A percentile compares a stretch with the other conserved stretches of the same genome.
phyloP scores from a whole-genome alignment of 148 eudicot species.

The Rhododendron mucronatum region DNA sequence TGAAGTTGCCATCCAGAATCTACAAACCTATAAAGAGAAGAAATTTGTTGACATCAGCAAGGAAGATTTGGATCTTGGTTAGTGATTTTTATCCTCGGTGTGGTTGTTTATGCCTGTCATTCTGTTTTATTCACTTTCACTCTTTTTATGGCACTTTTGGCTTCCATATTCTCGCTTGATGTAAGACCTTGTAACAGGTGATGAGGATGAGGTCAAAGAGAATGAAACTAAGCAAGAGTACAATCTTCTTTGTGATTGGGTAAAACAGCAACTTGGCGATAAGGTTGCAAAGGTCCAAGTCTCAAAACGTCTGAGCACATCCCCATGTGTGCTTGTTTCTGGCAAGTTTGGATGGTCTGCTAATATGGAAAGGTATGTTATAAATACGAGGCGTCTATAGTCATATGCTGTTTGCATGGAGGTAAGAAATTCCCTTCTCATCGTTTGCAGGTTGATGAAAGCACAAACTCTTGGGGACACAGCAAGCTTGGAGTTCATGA shows the following conservation, averaged over 20 bases:
- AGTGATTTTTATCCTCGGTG: conserved; percentile 9
- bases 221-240: conserved; percentile 88
- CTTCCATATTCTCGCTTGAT: conserved; percentile 2
- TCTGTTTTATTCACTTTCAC: background rate
- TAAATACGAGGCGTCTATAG: background rate
- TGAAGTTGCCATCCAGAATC: conserved; percentile 92
- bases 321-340: conserved; percentile 97
- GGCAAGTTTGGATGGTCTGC: conserved; percentile 99
- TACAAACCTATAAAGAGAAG: conserved; percentile 94
- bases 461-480: conserved; percentile 98
- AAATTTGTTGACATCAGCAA: conserved; percentile 99
- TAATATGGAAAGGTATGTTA: conserved; percentile 84
- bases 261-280: conserved; percentile 98
- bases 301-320: conserved; percentile 87
- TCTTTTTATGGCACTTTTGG: background rate
- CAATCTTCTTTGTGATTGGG: conserved; percentile 92
- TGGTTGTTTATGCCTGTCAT: background rate
- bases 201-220: conserved; percentile 87
- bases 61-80: conserved; percentile 98
- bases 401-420: background rate
- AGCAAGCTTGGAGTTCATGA: conserved; percentile 93
- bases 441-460: conserved; percentile 68
- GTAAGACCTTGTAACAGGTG: conserved; percentile 38
- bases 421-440: background rate
- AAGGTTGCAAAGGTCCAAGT: conserved; percentile 95